Conservation (phyloP, 169 alveolate species). For the Plasmodium coatneyi region DNA sequence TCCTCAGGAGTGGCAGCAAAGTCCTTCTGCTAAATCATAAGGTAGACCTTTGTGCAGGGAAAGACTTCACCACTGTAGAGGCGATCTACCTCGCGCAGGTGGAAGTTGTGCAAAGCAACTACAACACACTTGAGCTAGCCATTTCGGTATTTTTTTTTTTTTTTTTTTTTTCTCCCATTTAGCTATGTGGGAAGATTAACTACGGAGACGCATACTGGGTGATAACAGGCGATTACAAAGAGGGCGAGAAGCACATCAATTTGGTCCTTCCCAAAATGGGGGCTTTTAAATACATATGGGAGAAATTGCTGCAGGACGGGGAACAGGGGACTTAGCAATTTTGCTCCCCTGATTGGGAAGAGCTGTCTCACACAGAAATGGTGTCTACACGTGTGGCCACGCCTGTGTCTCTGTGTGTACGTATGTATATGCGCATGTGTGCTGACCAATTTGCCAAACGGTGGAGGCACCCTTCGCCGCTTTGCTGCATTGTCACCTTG, state of each 20-base stretch:
- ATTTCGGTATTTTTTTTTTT: neutral
- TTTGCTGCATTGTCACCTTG: neutral
- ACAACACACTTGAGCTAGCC: neutral
- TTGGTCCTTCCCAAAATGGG: conserved; percentile 53
- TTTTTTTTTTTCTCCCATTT: neutral
- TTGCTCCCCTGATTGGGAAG: neutral
- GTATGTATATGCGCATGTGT: neutral
- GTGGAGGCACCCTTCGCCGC: neutral
- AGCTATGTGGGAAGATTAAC: conserved; percentile 55
- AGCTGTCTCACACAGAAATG: neutral
- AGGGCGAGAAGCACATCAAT: conserved; percentile 21
- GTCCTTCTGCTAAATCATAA: conserved; percentile 30
- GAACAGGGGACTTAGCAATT: neutral
- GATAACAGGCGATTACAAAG: conserved; percentile 38
- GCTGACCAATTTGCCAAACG: neutral
- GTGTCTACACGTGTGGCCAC: neutral
- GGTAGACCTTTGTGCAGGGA: neutral
- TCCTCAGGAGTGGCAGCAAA: neutral
- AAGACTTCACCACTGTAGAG: neutral
- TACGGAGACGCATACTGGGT: conserved; percentile 67
- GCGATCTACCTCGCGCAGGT: neutral
- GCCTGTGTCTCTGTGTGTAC: neutral
- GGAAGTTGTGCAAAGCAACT: neutral
- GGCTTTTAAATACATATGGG: conserved; percentile 59
- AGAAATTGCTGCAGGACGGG: conserved; percentile 43